Conservation (phyloP, 2,329 filamentous ascomycete species). For the Chrysosporium keratinophilum region DNA sequence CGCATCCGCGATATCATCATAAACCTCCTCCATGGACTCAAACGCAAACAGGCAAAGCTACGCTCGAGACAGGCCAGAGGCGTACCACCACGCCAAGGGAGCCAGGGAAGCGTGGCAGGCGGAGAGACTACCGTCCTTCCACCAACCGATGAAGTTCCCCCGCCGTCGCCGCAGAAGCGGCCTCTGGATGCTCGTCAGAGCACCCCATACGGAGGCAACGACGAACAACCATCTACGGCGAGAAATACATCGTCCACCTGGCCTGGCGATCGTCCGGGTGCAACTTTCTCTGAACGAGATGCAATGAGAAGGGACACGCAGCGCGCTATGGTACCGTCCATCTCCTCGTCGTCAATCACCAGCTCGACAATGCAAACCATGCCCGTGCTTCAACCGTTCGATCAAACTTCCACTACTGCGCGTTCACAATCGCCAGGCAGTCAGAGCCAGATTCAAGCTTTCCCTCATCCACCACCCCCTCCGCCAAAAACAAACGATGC, state of each 20-base stretch:
- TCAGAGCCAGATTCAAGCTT: conserved; percentile 18
- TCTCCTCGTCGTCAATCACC: conserved; percentile 36
- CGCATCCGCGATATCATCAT: conserved; percentile 98
- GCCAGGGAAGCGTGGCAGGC: conserved; percentile 39
- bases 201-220: conserved; percentile 26
- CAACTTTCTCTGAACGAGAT: conserved; percentile 32
- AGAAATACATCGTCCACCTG: conserved; percentile 22
- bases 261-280: conserved; percentile 21
- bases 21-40: conserved; percentile 86
- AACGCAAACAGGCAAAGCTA: conserved; percentile 90
- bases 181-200: conserved; percentile 29
- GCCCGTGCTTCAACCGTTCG: conserved; percentile 61
- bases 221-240: conserved; percentile 22
- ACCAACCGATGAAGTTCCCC: conserved; percentile 30
- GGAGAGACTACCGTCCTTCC: conserved; percentile 38
- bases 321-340: conserved; percentile 23
- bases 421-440: conserved; percentile 19
- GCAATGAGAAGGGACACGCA: conserved; percentile 32
- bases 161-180: conserved; percentile 27
- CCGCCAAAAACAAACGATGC: conserved; percentile 82
- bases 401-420: conserved; percentile 23
- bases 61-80: conserved; percentile 44
- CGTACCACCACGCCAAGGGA: conserved; percentile 34
- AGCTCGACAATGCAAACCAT: conserved; percentile 66
- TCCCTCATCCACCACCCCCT: conserved; percentile 57